Base-by-base conservation (phyloP, 805 yeast genomes). In the Wickerhamomyces pijperi region DNA sequence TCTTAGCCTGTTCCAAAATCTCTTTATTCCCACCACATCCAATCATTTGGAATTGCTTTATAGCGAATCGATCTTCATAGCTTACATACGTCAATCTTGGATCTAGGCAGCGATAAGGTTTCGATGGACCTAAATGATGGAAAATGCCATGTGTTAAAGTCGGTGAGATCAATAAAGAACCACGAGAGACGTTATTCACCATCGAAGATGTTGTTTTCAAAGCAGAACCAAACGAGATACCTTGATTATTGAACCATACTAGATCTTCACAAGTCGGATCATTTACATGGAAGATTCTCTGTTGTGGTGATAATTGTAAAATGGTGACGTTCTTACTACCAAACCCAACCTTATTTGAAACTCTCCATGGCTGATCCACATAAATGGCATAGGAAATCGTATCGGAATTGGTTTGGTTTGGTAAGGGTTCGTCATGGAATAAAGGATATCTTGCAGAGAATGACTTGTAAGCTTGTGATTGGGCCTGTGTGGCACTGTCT, bases 21-120 rank as follows among this genome's bases (percentile, higher is more conserved):
- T 85, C 94, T 43, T 78, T 74, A 9, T 72, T 76, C 7, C 84
- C 76, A 1, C 97, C 97, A 41, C 86, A 72, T 0, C 97, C 97
- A 88, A 92, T 83, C 0, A 87, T 94, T 54, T 88, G 96, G 19
- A 88, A 61, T 46, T 82, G 88, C 5, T 78, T 74, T 7, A 90
- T 73, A 39, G 69, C 54, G 49, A 90, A 76, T 37, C 85, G 62
- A 43, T 80, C 78, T 54, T 90, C 97, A 50, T 65, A 82, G 36
- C 63, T 70, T 2, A 35, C 18, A 46, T 59, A 34, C 23, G 39
- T 42, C 28, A 46, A 47, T 11, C 43, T 40, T 4, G 40, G 35
- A 25, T 34, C 25, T 7, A 73, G 65, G 0, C 70, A 64, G 28
- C 54, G 53, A 38, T 65, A 69, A 9, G 64, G 55, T 9, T 80